Base-by-base conservation (phyloP, 495 filamentous ascomycete species). In the Xylaria longipes region DNA sequence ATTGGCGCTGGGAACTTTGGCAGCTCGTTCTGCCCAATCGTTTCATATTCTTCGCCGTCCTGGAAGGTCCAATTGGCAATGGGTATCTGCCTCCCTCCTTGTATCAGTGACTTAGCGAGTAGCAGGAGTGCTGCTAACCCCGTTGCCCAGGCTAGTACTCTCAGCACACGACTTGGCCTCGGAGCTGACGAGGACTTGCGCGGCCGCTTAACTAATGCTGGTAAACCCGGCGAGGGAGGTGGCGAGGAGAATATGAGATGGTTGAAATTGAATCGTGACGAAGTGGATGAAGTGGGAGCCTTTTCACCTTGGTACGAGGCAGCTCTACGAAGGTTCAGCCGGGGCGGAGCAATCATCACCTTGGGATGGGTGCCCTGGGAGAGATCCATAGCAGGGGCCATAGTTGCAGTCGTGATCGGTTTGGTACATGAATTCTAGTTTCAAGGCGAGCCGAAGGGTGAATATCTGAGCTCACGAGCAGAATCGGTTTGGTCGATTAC, bases 171-270 rank as follows among this genome's bases (percentile, higher is more conserved):
- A 60, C 87, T 86, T 45, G 85, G 85, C 17, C 83, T 81, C 48
- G 84, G 65, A 70, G 75, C 72, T 71, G 73, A 72, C 54, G 76
- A 68, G 58, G 85, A 82, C 77, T 87, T 90, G 70, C 86, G 86
- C 71, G 86, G 87, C 7, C 89, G 87, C 7, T 87, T 87, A n/a
- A 91, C 81, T 57, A 91, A 82, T 2, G 89, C 87, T 3, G 90
- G 90, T 8, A 93, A 84, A 48, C 87, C 85, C 1, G 90, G 90
- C 5, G 90, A 92, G 4, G 87, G 88, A 9, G 89, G 88, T 2
- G 89, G 88, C 20, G 82, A 82, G 25, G 45, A 8, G 73, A 91
- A 86, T 70, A 85, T 83, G n/a, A 91, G 81, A 71, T 90, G 88
- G 74, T 88, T 87, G 76, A 90, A 88, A 75, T 80, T 88, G 73